A percentile compares a stretch with the other conserved stretches of the same genome.
Evolutionary conservation across 305 asterid species (phyloP).

Genomic region (Caryopteris hybrid): DNA sequence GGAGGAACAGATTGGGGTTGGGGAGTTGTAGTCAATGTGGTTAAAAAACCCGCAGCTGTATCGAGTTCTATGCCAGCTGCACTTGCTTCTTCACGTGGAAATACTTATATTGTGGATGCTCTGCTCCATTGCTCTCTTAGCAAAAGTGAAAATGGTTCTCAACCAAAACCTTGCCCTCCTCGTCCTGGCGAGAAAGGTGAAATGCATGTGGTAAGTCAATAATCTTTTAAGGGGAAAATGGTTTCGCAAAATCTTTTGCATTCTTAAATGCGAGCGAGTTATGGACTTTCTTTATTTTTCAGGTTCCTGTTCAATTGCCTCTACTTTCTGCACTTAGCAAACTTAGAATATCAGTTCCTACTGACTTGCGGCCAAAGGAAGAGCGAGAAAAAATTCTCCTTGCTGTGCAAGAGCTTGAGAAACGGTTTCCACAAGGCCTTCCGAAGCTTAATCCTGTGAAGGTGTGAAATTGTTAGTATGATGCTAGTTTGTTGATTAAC

Average conservation of each 20-base stretch:
- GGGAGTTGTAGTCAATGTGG: conserved; percentile 97
- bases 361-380: conserved; percentile 85
- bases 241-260: not conserved
- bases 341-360: conserved; percentile 79
- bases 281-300: conserved; percentile 22
- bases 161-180: conserved; percentile 88
- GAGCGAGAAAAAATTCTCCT: conserved; percentile 81
- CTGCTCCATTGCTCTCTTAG: conserved; percentile 88
- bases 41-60: conserved; percentile 55
- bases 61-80: conserved; percentile 88
- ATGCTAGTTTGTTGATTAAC: conserved; percentile 15
- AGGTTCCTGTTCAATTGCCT: conserved; percentile 98
- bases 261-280: conserved; percentile 11
- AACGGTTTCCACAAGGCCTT: conserved; percentile 87
- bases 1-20: conserved; percentile 99
- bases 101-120: conserved; percentile 75
- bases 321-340: conserved; percentile 88
- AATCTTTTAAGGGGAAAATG: not conserved
- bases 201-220: conserved; percentile 92
- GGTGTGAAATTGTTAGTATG: conserved; percentile 41
- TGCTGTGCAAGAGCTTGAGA: conserved; percentile 84
- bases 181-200: conserved; percentile 92
- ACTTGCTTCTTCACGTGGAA: conserved; percentile 80
- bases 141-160: conserved; percentile 70
- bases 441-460: conserved; percentile 91